These are phyloP conservation scores for Pachysandra terminalis DNA, from an alignment of 164 flowering plant species.

Conservation along the genomic window DNA sequence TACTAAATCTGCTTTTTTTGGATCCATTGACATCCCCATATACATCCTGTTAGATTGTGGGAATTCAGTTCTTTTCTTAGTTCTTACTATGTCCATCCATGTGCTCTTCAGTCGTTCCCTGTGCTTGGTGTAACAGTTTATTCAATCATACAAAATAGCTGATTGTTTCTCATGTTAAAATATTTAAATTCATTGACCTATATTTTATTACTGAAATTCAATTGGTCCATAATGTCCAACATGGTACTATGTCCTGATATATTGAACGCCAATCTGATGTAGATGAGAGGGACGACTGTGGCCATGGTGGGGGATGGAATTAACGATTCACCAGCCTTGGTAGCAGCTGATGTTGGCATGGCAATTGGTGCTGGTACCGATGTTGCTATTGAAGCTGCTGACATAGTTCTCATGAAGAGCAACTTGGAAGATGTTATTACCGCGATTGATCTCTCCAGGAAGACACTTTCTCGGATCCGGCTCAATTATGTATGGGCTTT, in stretches of 20 bases:
- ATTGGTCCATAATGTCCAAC: background rate
- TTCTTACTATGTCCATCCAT: too few relatives aligned
- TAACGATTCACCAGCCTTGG: slow-evolving; percentile 92
- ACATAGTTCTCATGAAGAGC: slow-evolving; percentile 83
- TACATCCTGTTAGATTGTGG: too few relatives aligned
- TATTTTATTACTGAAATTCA: background rate
- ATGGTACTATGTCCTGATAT: background rate
- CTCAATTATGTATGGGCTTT: slow-evolving; percentile 95
- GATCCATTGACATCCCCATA: too few relatives aligned
- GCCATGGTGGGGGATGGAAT: slow-evolving; percentile 99
- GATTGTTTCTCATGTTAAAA: too few relatives aligned
- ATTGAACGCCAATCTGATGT: slow-evolving; percentile 6
- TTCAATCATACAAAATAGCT: too few relatives aligned
- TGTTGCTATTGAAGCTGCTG: slow-evolving; percentile 94
- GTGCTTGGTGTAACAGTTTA: too few relatives aligned
- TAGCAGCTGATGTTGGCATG: slow-evolving; percentile 94
- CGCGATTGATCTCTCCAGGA: slow-evolving; percentile 83
- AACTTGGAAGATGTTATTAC: slow-evolving; percentile 88
- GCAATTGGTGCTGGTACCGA: slow-evolving; percentile 98
- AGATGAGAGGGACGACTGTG: slow-evolving; percentile 63
- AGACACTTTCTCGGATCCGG: slow-evolving; percentile 69
- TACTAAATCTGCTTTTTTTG: too few relatives aligned
- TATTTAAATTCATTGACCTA: background rate
- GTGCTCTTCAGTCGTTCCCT: too few relatives aligned
- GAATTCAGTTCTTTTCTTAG: too few relatives aligned